Evolutionary conservation across 805 yeast genomes (phyloP), one percentile per base, ranked within the genome.

Genomic region (Myxozyma vanderwaltii): DNA sequence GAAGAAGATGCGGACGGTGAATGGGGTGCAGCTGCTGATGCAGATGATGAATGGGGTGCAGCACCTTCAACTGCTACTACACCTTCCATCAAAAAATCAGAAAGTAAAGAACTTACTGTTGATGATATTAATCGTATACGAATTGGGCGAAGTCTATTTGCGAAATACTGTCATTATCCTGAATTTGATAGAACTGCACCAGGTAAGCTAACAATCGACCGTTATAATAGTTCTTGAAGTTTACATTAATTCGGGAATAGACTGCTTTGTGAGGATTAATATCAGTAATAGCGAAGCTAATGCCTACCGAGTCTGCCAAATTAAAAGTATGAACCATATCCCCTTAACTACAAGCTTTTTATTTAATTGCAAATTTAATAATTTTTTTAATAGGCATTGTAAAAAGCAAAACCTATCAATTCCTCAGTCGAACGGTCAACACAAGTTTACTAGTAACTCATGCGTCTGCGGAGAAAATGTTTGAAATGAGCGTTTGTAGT

Each of bases 261-360:
- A 62, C 24, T 84, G 95, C 51, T 89, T 79, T 71, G 96, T 91
- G 36, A 82, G 91, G 65, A 85, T 94, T 56, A 91, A 89, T 71
- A 82, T 94, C 56, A 85, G 12, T 83, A 86, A 31, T 77, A 78
- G 68, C 81, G 86, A 10, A 81, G 52, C 36, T 29, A 48, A 43
- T 21, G 52, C 82, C 54, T 92, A 94, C 74, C 81, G 97, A 68
- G 81, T 92, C 82, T 96, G 92, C 50, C 86, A 83, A 70, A 84
- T 94, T 45, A 87, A 85, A 65, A 86, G 82, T 55, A 82, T 13
- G 51, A 88, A 7, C 80, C 26, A 12, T 12, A 17, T 41, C 10
- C 13, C 13, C 13, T 74, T 63, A 35, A 47, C 64, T 51, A n/a
- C n/a, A n/a, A n/a, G n/a, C n/a, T n/a, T n/a, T n/a, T n/a, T n/a